Evolutionary conservation across 1,284 basidiomycete genomes (phyloP), one percentile per base, ranked within the genome.

Genomic region (Cystobasidium sp.): DNA sequence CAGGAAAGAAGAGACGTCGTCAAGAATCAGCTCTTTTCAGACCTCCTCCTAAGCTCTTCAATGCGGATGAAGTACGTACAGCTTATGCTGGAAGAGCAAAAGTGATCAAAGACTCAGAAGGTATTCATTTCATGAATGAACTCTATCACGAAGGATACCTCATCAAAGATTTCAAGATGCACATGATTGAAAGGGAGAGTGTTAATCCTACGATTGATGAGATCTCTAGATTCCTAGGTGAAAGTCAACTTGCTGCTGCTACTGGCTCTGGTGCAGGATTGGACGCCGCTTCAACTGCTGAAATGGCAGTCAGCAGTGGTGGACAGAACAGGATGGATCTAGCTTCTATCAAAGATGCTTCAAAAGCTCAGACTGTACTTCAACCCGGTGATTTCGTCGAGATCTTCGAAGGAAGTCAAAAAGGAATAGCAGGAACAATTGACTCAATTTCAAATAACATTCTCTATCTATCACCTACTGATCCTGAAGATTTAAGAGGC

Each of bases 341-440:
- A 51, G 90, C 90, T 24, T 87, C 92, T 74, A 93, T 97, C 75
- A 92, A 93, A 0, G 93, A 94, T 81, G 91, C 92, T 0, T 91
- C 92, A 62, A 93, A 93, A 81, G 91, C 92, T 7, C 90, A 94
- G 47, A 88, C 90, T 9, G 91, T 94, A 5, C 85, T 99, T n/a
- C 94, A 97, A 81, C 96, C 96, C 0, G 97, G 96, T 74, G 96
- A 99, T 83, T 92, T 96, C 78, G 89, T 99, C 68, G 96, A 99
- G 82, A 94, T 99, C 43, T 94, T 94, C 78, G 95, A 98, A 82
- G 96, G 97, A 52, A 95, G 97, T 83, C 94, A 97, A 81, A 87
- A 92, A 2, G 96, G 97, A 77, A 88, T 97, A 41, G 89, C 93
- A 77, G 97, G 97, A 84, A 88, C 90, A 3, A 92, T 99, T 43